Evolutionary conservation across 495 filamentous ascomycete species (phyloP), one percentile per base, ranked within the genome.

Genomic region (Penicillium argentinense): DNA sequence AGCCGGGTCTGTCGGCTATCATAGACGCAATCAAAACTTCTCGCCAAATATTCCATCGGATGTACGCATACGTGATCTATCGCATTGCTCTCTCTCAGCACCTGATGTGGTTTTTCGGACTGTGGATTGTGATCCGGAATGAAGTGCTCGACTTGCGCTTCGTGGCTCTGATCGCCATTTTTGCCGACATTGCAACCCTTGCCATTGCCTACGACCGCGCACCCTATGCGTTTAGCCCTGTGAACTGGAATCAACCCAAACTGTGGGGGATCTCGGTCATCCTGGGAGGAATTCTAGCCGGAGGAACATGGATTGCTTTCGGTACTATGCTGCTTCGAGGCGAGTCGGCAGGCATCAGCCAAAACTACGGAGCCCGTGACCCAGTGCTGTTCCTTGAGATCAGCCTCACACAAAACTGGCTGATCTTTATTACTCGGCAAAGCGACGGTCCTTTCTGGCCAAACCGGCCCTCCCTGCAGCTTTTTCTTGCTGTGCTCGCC

Each of bases 31-130:
- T 95, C 66, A 96, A 95, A 76, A 92, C 85, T 53, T 93, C 91
- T 18, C 88, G 91, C 59, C 90, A 93, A 64, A 96, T 96, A 61
- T 96, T 96, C 79, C 89, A 95, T 68, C 89, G 91, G 52, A 95
- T 96, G 91, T 91, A 96, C 74, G 85, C 91, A 28, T 96, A 96
- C 74, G 88, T 96, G 58, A 85, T 93, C 54, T 96, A 96, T 76
- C 89, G 91, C 77, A 96, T 96, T 59, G 91, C 90, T 13, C 72
- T 96, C 60, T 95, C 90, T 2, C 80, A 96, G 40, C 91, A 96
- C 60, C 76, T 96, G 64, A 86, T 90, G 69, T 83, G 92, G 60
- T 95, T 88, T 73, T 80, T 95, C 36, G 91, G 89, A 60, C 78
- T 93, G 36, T 93, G 89, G 88, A 95, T 96, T 56, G 85, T 84